Evolutionary conservation across 306 rosid genomes (phyloP).

Genomic region (Malus sylvestris): DNA sequence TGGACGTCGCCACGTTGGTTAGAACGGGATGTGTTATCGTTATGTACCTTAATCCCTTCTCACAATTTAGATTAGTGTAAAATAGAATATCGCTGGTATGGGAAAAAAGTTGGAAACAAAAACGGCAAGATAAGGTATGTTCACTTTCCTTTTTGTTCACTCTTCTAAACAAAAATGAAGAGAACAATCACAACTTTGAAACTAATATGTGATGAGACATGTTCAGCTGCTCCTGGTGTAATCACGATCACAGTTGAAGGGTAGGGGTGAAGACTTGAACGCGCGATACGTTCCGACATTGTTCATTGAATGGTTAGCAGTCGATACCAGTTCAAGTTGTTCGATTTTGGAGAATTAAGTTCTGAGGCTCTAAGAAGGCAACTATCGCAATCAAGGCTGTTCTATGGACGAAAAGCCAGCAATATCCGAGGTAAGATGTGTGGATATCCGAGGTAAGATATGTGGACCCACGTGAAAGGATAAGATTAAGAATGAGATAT

Average conservation of each 20-base stretch:
- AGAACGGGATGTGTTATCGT: not conserved
- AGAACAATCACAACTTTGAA: not conserved
- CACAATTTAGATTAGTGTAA: too few species aligned
- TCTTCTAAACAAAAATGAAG: not conserved
- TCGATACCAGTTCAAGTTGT: too few species aligned
- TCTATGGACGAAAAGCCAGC: conserved; percentile 42
- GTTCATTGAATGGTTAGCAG: conserved; percentile 24
- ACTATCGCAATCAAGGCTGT: conserved; percentile 53
- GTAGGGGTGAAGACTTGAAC: conserved; percentile 70
- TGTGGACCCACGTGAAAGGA: too few species aligned
- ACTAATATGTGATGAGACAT: not conserved
- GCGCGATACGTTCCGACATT: conserved; percentile 71
- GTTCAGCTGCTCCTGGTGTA: conserved; percentile 16
- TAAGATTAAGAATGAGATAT: too few species aligned
- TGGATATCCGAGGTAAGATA: too few species aligned
- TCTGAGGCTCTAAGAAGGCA: conserved; percentile 44
- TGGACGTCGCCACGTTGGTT: too few species aligned
- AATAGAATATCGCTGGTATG: too few species aligned
- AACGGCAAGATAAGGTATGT: not conserved
- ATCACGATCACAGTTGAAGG: conserved; percentile 42
- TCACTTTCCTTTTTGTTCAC: not conserved
- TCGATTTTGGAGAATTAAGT: not conserved
- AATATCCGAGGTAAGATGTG: too few species aligned
- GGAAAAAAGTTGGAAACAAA: not conserved
- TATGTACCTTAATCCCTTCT: too few species aligned